Evolutionary conservation across 441 rosid species (phyloP).

Genomic region (Brassica hybrid): DNA sequence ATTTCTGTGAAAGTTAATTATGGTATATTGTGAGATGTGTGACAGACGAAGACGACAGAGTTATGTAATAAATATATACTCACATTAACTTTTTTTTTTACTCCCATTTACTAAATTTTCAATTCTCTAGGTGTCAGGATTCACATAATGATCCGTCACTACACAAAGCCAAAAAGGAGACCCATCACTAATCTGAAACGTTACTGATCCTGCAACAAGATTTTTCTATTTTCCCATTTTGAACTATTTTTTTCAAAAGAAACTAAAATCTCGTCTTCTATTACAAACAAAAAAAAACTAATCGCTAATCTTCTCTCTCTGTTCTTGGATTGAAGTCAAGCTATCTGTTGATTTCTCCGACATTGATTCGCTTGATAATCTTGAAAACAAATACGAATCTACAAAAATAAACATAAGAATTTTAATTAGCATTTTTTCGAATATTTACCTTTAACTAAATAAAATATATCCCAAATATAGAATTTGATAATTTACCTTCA

Average conservation of each 20-base stretch:
- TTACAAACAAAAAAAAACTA: constrained; percentile 4
- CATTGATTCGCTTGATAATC: constrained; percentile 53
- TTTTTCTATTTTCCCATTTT: constrained; percentile 32
- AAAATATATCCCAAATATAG: neutral
- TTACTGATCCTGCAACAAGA: constrained; percentile 32
- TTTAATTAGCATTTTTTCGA: neutral
- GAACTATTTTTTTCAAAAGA: neutral
- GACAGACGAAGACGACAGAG: constrained; percentile 33
- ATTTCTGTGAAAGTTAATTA: neutral
- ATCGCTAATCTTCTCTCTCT: constrained; percentile 31
- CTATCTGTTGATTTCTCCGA: constrained; percentile 47
- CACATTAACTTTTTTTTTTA: too few species aligned
- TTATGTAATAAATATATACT: constrained; percentile 29
- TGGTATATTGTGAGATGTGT: constrained; percentile 5
- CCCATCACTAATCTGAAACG: constrained; percentile 29
- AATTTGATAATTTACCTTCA: constrained; percentile 43
- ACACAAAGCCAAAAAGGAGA: constrained; percentile 39
- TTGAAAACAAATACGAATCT: constrained; percentile 58
- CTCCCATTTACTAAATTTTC: neutral
- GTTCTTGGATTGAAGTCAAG: constrained; percentile 37
- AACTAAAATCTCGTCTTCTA: constrained; percentile 1
- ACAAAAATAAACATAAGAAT: neutral
- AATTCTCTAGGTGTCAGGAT: constrained; percentile 45
- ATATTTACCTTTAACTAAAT: neutral
- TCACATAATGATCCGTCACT: constrained; percentile 60